Base-by-base conservation (phyloP, 2,329 filamentous ascomycete genomes). In the Aciculosporium take region DNA sequence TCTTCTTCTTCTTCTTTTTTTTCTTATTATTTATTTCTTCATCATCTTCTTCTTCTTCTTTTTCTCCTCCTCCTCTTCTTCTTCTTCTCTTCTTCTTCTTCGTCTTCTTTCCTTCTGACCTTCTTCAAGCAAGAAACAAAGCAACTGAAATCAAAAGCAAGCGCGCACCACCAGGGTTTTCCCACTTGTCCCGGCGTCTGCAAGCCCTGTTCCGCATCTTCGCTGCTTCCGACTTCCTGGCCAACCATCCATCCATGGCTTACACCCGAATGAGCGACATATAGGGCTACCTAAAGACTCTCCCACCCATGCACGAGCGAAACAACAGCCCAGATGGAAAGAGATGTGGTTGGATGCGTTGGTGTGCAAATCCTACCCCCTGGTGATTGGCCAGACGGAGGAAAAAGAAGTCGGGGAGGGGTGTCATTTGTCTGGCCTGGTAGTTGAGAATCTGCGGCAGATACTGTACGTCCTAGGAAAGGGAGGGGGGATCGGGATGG, bases 201-300 rank as follows among this genome's bases (percentile, higher is more conserved):
- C 6, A 28, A 32, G 25, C 18, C 28, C 37, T 32, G 20, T n/a
- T 17, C 15, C 2, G 28, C 28, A 30, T 43, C 21, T 15, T n/a
- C 32, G 21, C 40, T 33, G 21, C 32, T 40, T 39, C 31, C 41
- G 32, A 40, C 30, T n/a, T 36, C 37, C 13, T 25, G 36, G 36
- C 21, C 41, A 15, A 21, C 32, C 32, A 34, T 15, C n/a, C n/a
- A 30, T 30, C 18, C 18, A 24, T 9, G 20, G 34, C 34, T 39
- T 36, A 38, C 28, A 31, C 29, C 34, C 34, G 33, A 41, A 37
- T 31, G 42, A 41, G 38, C 36, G 25, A 42, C 39, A 42, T 43
- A 43, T 39, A 44, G 43, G 43, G 43, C 43, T 45, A 45, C 39
- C 39, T 30, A 41, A 25, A 32, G 5, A 34, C 36, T 31, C 37